Conservation (phyloP, 2,329 filamentous ascomycete species). For the Aureobasidium sp. region DNA sequence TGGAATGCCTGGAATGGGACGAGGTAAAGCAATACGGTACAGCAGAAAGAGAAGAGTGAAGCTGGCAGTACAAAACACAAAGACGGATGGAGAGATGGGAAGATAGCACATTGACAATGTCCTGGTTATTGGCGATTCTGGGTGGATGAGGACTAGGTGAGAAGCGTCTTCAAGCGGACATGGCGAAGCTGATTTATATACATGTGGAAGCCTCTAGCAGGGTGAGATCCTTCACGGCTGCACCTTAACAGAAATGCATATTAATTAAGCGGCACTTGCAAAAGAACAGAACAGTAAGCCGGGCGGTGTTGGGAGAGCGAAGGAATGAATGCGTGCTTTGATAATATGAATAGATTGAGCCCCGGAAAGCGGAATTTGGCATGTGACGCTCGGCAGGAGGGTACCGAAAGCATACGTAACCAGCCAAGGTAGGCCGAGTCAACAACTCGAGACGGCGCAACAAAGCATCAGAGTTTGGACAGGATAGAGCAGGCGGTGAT, state of each 20-base stretch:
- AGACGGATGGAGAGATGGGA: not conserved
- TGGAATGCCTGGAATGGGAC: constrained; percentile 42
- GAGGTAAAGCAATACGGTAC: constrained; percentile 31
- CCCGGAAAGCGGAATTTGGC: not conserved
- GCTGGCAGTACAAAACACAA: not conserved
- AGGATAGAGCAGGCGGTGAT: not conserved
- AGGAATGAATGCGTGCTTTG: not conserved
- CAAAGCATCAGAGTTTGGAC: not conserved
- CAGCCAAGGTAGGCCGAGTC: not conserved
- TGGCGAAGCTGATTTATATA: no score
- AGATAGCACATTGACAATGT: not conserved
- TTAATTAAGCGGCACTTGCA: no score
- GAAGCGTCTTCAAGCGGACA: no score
- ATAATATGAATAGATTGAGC: no score
- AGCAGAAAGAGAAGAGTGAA: constrained; percentile 16
- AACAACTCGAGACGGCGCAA: constrained; percentile 1
- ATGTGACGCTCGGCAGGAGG: not conserved
- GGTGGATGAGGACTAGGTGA: not conserved
- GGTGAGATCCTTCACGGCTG: no score
- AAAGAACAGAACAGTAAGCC: no score
- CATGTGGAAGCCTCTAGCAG: no score
- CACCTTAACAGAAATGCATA: no score
- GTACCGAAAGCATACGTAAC: not conserved
- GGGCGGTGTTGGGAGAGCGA: not conserved
- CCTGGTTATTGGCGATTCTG: not conserved